Evolutionary conservation across 352 stramenopile genomes (phyloP), one percentile per base, ranked within the genome.

Genomic region (Globisporangium nagaii): DNA sequence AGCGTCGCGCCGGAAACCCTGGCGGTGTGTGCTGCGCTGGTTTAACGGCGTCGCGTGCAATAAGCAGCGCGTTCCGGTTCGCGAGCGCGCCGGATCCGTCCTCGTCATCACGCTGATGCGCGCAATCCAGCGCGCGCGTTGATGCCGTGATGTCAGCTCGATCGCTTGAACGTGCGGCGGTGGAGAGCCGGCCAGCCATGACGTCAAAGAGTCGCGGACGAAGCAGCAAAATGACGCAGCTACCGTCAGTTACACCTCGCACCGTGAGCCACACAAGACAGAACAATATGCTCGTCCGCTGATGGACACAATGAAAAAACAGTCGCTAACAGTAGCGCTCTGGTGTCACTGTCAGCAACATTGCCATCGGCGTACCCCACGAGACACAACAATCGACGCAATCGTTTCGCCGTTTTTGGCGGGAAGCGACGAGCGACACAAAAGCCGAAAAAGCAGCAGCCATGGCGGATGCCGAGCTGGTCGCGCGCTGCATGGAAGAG

Each of bases 401-500:
- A n/a, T n/a, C n/a, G n/a, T n/a, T n/a, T n/a, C n/a, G n/a, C n/a
- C n/a, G n/a, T n/a, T n/a, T n/a, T n/a, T n/a, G n/a, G n/a, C n/a
- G n/a, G n/a, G n/a, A n/a, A n/a, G 28, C 41, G 34, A 6, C 25
- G 35, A 24, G 25, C 28, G 42, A 49, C 42, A 25, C 9, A 49
- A 36, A 9, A 35, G 32, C 37, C 27, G 9, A 4, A 39, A 46
- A 4, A 30, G n/a, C 34, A 36, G 24, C 37, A 37, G 32, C 31
- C n/a, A 59, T 46, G 53, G 35, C 28, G 34, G 20, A 28, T 15
- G 17, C 15, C 32, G 58, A 53, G 42, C 27, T 64, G 27, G 30
- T 68, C 42, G 59, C 73, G 47, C 72, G 69, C 35, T 88, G 73
- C 45, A 39, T 71, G 13, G 76, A 90, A 63, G 65, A 82, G 52